phyloP scores from a whole-genome alignment of 441 rosid species.

The Pelargonium exstipulatum region DNA sequence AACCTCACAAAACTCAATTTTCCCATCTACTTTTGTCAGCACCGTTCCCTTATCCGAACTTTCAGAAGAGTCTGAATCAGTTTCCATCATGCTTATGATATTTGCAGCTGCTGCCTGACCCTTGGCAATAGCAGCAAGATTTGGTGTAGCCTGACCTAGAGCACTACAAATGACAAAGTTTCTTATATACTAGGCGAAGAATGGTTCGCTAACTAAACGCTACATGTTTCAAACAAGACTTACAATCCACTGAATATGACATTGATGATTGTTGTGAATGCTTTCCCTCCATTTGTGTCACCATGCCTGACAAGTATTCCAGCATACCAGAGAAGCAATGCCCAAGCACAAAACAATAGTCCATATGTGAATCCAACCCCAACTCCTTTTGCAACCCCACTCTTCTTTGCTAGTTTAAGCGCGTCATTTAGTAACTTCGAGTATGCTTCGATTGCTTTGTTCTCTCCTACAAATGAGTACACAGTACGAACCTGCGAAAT shows the following conservation, averaged over 20 bases:
- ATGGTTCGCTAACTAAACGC: background rate
- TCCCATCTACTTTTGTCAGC: slow-evolving; percentile 52
- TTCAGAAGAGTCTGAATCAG: slow-evolving; percentile 43
- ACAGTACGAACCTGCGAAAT: slow-evolving; percentile 58
- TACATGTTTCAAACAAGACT: slow-evolving; percentile 19
- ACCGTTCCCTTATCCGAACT: slow-evolving; percentile 54
- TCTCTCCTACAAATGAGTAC: slow-evolving; percentile 55
- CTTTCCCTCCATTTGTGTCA: slow-evolving; percentile 49
- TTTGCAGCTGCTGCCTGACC: slow-evolving; percentile 42
- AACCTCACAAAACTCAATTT: slow-evolving; percentile 43
- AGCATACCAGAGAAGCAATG: slow-evolving; percentile 32
- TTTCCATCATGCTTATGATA: slow-evolving; percentile 43
- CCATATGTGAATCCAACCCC: slow-evolving; percentile 36
- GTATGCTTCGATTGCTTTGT: slow-evolving; percentile 37
- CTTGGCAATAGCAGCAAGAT: slow-evolving; percentile 62
- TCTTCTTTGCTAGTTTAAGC: slow-evolving; percentile 47
- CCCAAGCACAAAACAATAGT: slow-evolving; percentile 38
- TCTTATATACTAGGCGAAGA: too few relatives aligned
- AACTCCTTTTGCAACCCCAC: slow-evolving; percentile 57
- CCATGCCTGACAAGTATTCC: slow-evolving; percentile 68
- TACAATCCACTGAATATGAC: slow-evolving; percentile 65
- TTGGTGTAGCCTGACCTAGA: slow-evolving; percentile 47
- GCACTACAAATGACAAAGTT: background rate
- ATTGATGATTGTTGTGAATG: slow-evolving; percentile 55
- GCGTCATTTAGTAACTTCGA: slow-evolving; percentile 44